A percentile compares a stretch with the other conserved stretches of the same genome.
phyloP scores from a whole-genome alignment of 768 basidiomycete species.

The Lactifluus piperatus region DNA sequence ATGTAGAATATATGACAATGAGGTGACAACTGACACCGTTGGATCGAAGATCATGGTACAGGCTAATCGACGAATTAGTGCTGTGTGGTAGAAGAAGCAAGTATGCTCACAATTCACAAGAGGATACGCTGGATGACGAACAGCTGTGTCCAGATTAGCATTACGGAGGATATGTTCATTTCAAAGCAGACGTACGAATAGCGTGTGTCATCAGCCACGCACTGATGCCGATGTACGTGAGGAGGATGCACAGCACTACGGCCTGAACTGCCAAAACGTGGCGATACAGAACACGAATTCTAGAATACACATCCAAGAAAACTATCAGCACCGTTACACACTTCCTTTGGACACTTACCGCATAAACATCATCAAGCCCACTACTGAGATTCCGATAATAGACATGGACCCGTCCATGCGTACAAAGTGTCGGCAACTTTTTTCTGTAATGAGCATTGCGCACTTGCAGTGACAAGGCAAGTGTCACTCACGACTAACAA shows the following conservation, averaged over 20 bases:
- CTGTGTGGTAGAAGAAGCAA: no score
- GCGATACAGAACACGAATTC: constrained; percentile 29
- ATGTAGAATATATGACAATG: no score
- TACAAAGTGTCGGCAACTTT: constrained; percentile 21
- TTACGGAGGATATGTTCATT: background rate
- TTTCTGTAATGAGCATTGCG: no score
- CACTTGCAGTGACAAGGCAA: no score
- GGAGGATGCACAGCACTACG: constrained; percentile 34
- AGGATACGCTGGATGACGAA: background rate
- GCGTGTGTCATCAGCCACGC: no score
- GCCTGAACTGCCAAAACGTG: constrained; percentile 21
- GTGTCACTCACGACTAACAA: no score
- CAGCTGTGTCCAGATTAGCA: background rate
- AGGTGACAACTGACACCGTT: constrained; percentile 21
- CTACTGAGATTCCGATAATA: constrained; percentile 42
- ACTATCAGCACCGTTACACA: background rate
- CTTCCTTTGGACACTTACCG: constrained; percentile 27
- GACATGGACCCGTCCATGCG: constrained; percentile 37
- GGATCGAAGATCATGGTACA: constrained; percentile 33
- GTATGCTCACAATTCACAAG: constrained; percentile 2
- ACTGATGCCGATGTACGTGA: constrained; percentile 37
- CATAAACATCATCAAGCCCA: constrained; percentile 50
- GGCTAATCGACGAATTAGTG: constrained; percentile 22
- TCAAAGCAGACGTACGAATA: constrained; percentile 34
- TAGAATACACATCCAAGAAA: background rate